Percentiles rank a stretch among this genome's conserved stretches.
phyloP scores from a whole-genome alignment of 2,329 filamentous ascomycete species.

The Alternaria sp. region DNA sequence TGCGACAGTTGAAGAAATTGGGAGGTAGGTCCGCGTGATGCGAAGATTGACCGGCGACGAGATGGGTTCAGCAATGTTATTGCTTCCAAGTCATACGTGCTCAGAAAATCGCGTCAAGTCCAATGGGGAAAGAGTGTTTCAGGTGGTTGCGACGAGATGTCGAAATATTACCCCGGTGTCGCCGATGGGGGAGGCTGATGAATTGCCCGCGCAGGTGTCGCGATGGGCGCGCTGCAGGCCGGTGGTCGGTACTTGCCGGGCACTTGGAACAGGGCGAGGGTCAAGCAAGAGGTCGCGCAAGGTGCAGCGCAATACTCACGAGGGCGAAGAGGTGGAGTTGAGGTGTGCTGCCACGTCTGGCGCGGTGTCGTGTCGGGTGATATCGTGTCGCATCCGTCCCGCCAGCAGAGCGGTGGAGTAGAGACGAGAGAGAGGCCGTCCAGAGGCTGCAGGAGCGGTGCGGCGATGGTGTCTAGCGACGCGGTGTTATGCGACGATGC shows the following conservation, averaged over 20 bases:
- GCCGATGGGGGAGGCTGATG: conserved; percentile 14
- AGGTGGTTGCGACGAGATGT: conserved; percentile 10
- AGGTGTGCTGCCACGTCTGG: conserved; percentile 30
- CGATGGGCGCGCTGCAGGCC: conserved; percentile 30
- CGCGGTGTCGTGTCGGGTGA: conserved; percentile 35
- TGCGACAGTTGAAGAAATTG: conserved; percentile 3
- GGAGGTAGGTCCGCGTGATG: conserved; percentile 11
- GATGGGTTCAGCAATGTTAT: conserved; percentile 14
- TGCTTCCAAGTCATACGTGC: conserved; percentile 25
- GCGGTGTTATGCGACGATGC: conserved; percentile 37
- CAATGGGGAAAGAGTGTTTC: conserved; percentile 2
- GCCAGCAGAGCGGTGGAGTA: conserved; percentile 35
- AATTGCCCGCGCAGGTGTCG: conserved; percentile 28
- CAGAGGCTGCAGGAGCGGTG: conserved; percentile 36
- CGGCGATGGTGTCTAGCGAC: conserved; percentile 28
- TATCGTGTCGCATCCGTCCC: conserved; percentile 48
- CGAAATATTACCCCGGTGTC: conserved; percentile 5
- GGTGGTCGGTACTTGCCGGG: conserved; percentile 37
- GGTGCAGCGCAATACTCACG: conserved; percentile 35
- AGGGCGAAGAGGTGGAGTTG: conserved; percentile 20
- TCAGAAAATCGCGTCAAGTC: conserved; percentile 15
- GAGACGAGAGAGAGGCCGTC: conserved; percentile 22
- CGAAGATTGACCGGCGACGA: conserved; percentile 11
- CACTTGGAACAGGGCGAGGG: conserved; percentile 30
- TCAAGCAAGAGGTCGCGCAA: conserved; percentile 22